Conservation (phyloP, 768 basidiomycete genomes). For the Kockovaella imperatae region DNA sequence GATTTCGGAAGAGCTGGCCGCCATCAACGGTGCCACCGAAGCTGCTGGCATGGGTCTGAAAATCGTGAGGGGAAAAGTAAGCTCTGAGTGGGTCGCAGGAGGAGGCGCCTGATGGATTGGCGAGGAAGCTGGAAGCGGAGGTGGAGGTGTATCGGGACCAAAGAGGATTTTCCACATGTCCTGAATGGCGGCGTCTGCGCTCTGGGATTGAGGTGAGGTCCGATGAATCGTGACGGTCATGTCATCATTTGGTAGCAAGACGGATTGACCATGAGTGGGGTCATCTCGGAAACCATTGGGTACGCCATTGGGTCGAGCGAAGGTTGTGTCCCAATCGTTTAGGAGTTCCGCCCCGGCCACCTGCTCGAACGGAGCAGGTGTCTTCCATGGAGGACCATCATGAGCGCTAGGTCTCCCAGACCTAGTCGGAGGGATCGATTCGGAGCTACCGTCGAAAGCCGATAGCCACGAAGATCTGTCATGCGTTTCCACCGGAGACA, state of each 20-base stretch:
- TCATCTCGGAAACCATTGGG: no score
- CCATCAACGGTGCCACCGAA: neutral
- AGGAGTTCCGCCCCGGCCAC: no score
- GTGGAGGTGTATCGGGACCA: no score
- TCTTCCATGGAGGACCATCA: no score
- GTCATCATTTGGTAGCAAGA: neutral
- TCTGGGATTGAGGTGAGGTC: neutral
- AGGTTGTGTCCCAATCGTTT: no score
- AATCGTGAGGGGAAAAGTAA: neutral
- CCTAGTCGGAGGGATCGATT: no score
- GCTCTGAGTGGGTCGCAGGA: neutral
- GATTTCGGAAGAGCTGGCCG: neutral
- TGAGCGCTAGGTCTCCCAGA: no score
- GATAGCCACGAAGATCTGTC: neutral
- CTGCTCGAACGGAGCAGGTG: no score
- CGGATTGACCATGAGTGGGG: no score
- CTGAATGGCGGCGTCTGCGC: neutral
- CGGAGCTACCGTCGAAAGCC: no score
- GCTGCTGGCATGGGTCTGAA: no score
- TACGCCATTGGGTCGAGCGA: no score
- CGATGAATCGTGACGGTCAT: neutral
- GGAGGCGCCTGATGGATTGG: neutral
- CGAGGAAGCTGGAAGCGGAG: neutral
- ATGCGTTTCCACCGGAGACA: neutral
- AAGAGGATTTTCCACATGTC: slow-evolving; percentile 1